Evolutionary conservation across 2,329 filamentous ascomycete species (phyloP).

Genomic region (Epichloe gansuensis): DNA sequence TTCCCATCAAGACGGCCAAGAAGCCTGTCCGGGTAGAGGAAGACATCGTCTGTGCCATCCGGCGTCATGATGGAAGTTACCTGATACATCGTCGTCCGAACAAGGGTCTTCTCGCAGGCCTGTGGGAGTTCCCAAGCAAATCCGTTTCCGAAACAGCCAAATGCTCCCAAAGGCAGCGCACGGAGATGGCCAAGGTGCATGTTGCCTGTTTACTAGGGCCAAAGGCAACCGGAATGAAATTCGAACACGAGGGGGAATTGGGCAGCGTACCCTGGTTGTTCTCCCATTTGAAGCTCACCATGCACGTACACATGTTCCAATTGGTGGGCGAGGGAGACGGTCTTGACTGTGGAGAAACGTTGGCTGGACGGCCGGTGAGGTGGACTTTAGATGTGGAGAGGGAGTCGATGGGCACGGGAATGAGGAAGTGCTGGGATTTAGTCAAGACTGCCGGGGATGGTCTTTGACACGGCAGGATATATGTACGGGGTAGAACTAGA

Average conservation of each 20-base stretch:
- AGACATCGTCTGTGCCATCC: conserved; percentile 40
- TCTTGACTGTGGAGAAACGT: neutral
- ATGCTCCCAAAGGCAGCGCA: conserved; percentile 19
- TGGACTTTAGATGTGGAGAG: conserved; percentile 28
- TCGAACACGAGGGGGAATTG: conserved; percentile 29
- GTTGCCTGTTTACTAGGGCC: conserved; percentile 9
- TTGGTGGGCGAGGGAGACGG: conserved; percentile 13
- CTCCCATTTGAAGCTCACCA: conserved; percentile 43
- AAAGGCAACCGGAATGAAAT: neutral
- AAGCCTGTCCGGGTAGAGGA: conserved; percentile 41
- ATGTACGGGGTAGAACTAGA: too few relatives aligned
- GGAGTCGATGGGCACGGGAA: conserved; percentile 46
- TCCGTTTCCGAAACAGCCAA: conserved; percentile 16
- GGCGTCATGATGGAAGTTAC: conserved; percentile 29
- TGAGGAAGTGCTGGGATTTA: conserved; percentile 44
- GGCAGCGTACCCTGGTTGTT: conserved; percentile 45
- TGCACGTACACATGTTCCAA: conserved; percentile 43
- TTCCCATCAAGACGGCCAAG: conserved; percentile 39
- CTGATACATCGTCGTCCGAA: conserved; percentile 38
- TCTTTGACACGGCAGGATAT: neutral
- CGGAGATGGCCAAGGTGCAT: conserved; percentile 23
- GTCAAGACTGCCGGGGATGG: conserved; percentile 16
- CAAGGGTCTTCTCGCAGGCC: conserved; percentile 40
- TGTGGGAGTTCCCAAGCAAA: conserved; percentile 45
- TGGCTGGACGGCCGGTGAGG: conserved; percentile 12